phyloP scores from a whole-genome alignment of 2,329 filamentous ascomycete genomes.

The Eutypa lata region DNA sequence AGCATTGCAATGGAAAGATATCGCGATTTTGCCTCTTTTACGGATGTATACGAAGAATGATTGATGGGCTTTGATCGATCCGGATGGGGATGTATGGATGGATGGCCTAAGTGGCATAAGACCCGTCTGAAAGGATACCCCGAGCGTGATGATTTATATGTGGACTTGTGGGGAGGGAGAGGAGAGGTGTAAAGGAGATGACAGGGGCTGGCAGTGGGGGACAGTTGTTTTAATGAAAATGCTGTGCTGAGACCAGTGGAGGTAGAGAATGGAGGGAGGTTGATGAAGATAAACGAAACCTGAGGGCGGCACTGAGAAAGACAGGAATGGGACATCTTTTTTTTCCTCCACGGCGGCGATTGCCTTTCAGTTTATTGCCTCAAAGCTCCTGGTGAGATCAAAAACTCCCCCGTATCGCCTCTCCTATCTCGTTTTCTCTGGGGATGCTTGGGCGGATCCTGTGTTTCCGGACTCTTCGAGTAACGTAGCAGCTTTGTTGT shows the following conservation, averaged over 20 bases:
- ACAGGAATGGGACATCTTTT: background rate
- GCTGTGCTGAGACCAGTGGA: background rate
- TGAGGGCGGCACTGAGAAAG: background rate
- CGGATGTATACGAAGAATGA: constrained; percentile 1
- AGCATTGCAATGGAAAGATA: constrained; percentile 13
- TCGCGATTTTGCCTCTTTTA: background rate
- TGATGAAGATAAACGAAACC: background rate
- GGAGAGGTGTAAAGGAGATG: background rate
- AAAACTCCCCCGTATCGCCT: background rate
- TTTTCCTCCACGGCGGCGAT: background rate
- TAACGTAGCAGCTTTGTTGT: background rate
- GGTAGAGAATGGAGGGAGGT: background rate
- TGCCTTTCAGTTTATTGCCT: background rate
- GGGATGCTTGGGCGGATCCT: background rate
- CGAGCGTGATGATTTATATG: background rate
- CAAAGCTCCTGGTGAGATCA: constrained; percentile 1
- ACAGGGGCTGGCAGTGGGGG: background rate
- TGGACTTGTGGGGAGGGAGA: background rate
- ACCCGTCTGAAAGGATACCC: background rate
- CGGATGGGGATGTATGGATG: background rate
- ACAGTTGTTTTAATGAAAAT: background rate
- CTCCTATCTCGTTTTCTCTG: background rate
- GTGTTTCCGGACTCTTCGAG: background rate
- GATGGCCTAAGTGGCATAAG: background rate
- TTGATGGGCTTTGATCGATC: background rate